These are phyloP conservation scores for Adansonia rubrostipa DNA, from an alignment of 441 rosid genomes.

Conservation along the genomic window DNA sequence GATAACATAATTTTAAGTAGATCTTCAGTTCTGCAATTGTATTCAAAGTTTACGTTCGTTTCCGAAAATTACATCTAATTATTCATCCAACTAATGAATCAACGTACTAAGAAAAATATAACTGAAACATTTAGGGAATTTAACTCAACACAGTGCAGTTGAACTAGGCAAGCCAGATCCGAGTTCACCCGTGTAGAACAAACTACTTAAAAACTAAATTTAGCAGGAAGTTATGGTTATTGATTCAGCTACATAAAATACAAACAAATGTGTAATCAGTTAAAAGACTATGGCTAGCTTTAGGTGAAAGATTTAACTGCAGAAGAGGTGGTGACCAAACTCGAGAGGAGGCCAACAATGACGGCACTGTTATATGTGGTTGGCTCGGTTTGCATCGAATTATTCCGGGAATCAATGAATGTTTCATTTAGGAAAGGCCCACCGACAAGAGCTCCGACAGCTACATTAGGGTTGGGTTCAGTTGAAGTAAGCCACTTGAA, in stretches of 20 bases:
- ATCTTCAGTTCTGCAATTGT: too few relatives aligned
- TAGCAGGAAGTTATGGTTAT: conserved; percentile 15
- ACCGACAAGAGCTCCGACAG: conserved; percentile 82
- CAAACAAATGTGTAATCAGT: conserved; percentile 21
- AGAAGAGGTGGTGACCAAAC: conserved; percentile 83
- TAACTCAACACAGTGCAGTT: background rate
- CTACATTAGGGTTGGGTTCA: conserved; percentile 78
- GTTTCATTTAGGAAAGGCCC: conserved; percentile 90
- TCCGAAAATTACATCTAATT: too few relatives aligned
- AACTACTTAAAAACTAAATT: too few relatives aligned
- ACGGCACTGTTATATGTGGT: conserved; percentile 85
- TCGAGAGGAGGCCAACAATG: conserved; percentile 83
- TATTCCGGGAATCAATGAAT: conserved; percentile 65
- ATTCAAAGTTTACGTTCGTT: background rate
- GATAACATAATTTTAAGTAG: too few relatives aligned
- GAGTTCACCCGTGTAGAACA: conserved; percentile 7
- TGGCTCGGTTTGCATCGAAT: conserved; percentile 85
- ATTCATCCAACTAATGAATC: too few relatives aligned
- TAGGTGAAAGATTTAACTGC: conserved; percentile 58
- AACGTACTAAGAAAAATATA: background rate
- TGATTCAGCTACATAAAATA: conserved; percentile 29
- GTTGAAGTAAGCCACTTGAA: conserved; percentile 70
- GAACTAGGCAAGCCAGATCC: background rate
- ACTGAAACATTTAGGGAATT: background rate
- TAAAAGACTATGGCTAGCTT: conserved; percentile 24